Conservation (phyloP, 2,329 filamentous ascomycete genomes). For the Ophiostoma sp. region DNA sequence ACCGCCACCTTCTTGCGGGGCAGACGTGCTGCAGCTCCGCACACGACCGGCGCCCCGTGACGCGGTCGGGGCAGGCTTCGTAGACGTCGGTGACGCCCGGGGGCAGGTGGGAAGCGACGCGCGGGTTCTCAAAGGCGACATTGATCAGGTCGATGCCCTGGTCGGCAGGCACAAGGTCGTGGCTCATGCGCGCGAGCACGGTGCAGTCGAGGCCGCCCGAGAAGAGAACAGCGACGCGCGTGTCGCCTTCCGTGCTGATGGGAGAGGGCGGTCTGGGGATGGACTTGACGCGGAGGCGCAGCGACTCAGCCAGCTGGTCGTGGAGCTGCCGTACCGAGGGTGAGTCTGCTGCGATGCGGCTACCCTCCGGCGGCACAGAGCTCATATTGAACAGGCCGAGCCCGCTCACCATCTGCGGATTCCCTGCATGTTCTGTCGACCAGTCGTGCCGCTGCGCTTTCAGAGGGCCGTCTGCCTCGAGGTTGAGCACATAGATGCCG, state of each 20-base stretch:
- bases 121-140: slow-evolving; percentile 93
- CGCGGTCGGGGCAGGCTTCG: slow-evolving; percentile 82
- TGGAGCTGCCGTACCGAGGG: slow-evolving; percentile 50
- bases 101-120: slow-evolving; percentile 54
- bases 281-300: slow-evolving; percentile 58
- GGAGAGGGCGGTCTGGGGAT: slow-evolving; percentile 51
- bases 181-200: slow-evolving; percentile 70
- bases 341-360: slow-evolving; percentile 38
- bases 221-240: slow-evolving; percentile 73
- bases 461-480: slow-evolving; percentile 34
- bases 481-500: slow-evolving; percentile 66
- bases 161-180: slow-evolving; percentile 64
- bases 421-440: slow-evolving; percentile 33
- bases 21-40: slow-evolving; percentile 67
- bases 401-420: slow-evolving; percentile 31
- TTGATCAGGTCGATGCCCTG: slow-evolving; percentile 85
- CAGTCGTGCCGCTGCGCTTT: slow-evolving; percentile 32
- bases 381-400: slow-evolving; percentile 49
- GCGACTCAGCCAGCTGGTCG: slow-evolving; percentile 52
- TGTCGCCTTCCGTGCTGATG: slow-evolving; percentile 23
- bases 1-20: slow-evolving; percentile 69
- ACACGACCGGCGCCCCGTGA: slow-evolving; percentile 76
- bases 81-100: slow-evolving; percentile 46
- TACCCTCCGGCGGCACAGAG: slow-evolving; percentile 27
- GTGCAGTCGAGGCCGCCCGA: slow-evolving; percentile 94